Conservation (phyloP, 148 eudicot species). For the Arctostaphylos glauca region DNA sequence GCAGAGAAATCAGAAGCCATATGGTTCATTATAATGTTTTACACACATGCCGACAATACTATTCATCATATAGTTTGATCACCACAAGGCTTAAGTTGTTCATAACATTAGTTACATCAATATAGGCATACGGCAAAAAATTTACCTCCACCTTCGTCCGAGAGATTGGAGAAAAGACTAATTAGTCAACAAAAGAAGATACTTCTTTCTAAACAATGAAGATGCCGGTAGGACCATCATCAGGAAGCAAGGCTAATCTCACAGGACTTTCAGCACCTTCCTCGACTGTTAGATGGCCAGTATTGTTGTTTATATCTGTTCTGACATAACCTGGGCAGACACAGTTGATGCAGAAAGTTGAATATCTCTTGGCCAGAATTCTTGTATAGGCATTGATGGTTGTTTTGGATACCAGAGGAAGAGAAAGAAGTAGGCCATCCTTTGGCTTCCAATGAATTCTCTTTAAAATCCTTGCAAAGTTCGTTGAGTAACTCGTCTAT, state of each 20-base stretch:
- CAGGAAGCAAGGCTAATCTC: constrained; percentile 40
- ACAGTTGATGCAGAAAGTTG: constrained; percentile 31
- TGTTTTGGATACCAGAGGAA: constrained; percentile 30
- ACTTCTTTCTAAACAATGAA: constrained; percentile 11
- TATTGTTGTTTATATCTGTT: constrained; percentile 30
- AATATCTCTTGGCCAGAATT: constrained; percentile 28
- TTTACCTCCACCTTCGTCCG: not conserved
- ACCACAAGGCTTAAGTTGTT: not conserved
- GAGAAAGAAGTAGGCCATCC: constrained; percentile 19
- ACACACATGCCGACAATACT: not conserved
- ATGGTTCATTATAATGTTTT: no score
- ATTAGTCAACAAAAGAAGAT: not conserved
- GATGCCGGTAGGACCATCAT: constrained; percentile 31
- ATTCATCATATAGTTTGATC: not conserved
- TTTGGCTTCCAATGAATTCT: constrained; percentile 13
- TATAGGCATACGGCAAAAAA: not conserved
- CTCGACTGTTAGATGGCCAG: constrained; percentile 27
- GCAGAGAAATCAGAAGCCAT: no score
- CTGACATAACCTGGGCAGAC: constrained; percentile 51
- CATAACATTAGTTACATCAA: not conserved
- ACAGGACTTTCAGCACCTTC: constrained; percentile 48
- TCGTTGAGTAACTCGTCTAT: constrained; percentile 33
- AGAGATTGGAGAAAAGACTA: not conserved
- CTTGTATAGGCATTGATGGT: constrained; percentile 33
- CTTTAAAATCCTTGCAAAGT: constrained; percentile 33